Conservation (phyloP, 345 rosid species). For the Limnanthes douglasii region DNA sequence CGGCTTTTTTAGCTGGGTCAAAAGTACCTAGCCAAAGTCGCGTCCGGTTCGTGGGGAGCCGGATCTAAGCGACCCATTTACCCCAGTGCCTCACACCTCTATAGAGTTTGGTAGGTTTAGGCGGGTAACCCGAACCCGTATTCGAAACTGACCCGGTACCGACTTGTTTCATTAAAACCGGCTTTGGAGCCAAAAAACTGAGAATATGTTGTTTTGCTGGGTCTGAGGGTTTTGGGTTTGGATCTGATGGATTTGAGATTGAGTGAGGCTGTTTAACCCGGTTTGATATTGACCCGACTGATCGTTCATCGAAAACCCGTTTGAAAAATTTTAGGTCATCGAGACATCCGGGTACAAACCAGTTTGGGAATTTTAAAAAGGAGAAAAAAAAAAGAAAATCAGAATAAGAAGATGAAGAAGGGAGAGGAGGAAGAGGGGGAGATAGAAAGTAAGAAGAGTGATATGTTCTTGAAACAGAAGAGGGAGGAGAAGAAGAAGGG, state of each 20-base stretch:
- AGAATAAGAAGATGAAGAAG: conserved; percentile 5
- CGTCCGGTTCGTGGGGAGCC: conserved; percentile 82
- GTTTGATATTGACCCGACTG: conserved; percentile 25
- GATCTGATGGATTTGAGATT: conserved; percentile 35
- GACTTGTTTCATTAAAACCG: conserved; percentile 29
- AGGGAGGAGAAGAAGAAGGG: too few relatives aligned
- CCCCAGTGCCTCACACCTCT: conserved; percentile 97
- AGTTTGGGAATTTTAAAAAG: conserved; percentile 11
- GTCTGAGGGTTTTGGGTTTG: conserved; percentile 23
- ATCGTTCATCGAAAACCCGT: conserved; percentile 18
- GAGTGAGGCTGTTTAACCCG: conserved; percentile 26
- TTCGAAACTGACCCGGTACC: neutral
- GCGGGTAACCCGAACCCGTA: conserved; percentile 17
- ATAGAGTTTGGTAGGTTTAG: conserved; percentile 59
- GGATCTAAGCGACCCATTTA: conserved; percentile 94
- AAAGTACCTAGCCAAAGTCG: conserved; percentile 97
- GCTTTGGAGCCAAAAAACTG: conserved; percentile 25
- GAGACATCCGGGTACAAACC: conserved; percentile 17
- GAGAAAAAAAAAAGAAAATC: conserved; percentile 6
- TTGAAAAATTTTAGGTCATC: conserved; percentile 15
- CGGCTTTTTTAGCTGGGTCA: conserved; percentile 90
- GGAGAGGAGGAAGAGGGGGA: conserved; percentile 10
- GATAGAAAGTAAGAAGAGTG: too few relatives aligned
- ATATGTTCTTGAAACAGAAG: too few relatives aligned
- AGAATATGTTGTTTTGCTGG: conserved; percentile 9